Evolutionary conservation across 345 rosid species (phyloP), one percentile per base, ranked within the genome.

Genomic region (Euphorbia pulcherrima): DNA sequence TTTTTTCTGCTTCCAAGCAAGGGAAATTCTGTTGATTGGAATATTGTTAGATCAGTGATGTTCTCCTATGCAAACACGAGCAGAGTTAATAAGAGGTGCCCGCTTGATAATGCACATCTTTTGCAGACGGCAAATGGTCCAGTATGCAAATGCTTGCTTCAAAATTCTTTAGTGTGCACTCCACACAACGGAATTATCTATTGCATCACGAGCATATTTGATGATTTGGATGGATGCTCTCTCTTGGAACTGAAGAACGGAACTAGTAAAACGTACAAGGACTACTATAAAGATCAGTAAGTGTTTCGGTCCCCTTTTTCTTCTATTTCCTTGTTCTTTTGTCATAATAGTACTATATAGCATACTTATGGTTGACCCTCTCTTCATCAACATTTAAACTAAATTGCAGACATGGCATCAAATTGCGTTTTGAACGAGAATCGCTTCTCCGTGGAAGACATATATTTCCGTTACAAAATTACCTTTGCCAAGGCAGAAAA

Each of bases 171-270:
- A 78, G 89, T 89, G 27, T 82, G n/a, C 76, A 86, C 99, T 0
- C 96, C 99, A 5, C 96, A 94, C 65, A 94, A 77, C 50, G 89
- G 85, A 56, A 60, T 40, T 0, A 21, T 86, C 20, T 94, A 91
- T 73, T 89, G 85, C 72, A 75, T 88, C 30, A 69, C 70, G 3
- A 92, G 84, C 13, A 23, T 78, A 71, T 79, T 69, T 24, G 67
- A 83, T n/a, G 64, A 82, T 67, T 35, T 89, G 73, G 69, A 85
- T 51, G 86, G 82, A 16, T 80, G 82, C 60, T 91, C 99, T 3
- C 30, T 48, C 44, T 30, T 91, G 75, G 79, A 8, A 27, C 66
- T 55, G 71, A 81, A 83, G 67, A 70, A 82, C 73, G 85, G 90
- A 67, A 55, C 62, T 24, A 39, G 6, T 14, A 70, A 62, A 52